Percentiles rank a stretch among this genome's conserved stretches.
Conservation (phyloP, 2,329 filamentous ascomycete genomes). For the Colletotrichum tofieldiae region DNA sequence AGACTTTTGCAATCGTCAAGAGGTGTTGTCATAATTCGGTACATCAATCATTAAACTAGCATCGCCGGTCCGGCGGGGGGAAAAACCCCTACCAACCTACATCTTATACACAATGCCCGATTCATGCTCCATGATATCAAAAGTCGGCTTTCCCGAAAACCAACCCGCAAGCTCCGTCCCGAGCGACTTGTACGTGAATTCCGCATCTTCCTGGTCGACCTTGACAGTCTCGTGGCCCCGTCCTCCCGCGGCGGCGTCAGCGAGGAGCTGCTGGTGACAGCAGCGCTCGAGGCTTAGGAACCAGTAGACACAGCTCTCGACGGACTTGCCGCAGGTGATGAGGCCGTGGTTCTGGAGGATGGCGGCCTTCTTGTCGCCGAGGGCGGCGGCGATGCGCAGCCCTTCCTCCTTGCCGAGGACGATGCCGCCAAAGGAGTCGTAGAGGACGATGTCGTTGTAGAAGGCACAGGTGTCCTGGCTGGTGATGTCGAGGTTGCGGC, state of each 20-base stretch:
- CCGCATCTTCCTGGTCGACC: slow-evolving; percentile 78
- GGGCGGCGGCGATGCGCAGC: slow-evolving; percentile 60
- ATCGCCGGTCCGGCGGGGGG: neutral
- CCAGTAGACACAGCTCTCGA: slow-evolving; percentile 70
- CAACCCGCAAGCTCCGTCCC: slow-evolving; percentile 75
- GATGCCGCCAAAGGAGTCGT: slow-evolving; percentile 65
- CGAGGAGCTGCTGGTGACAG: slow-evolving; percentile 65
- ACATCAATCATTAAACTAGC: neutral
- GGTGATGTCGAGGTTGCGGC: slow-evolving; percentile 75
- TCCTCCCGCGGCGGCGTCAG: slow-evolving; percentile 73
- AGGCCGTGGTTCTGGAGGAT: slow-evolving; percentile 71
- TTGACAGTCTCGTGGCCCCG: slow-evolving; percentile 76
- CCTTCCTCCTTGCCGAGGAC: slow-evolving; percentile 69
- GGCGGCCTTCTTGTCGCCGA: slow-evolving; percentile 66
- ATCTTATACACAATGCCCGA: slow-evolving; percentile 34
- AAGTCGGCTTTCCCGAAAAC: slow-evolving; percentile 80
- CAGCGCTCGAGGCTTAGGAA: slow-evolving; percentile 67
- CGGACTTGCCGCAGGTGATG: slow-evolving; percentile 63
- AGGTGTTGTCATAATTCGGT: neutral
- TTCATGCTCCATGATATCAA: slow-evolving; percentile 67
- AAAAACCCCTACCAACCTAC: neutral
- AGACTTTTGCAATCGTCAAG: neutral
- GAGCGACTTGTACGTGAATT: slow-evolving; percentile 76
- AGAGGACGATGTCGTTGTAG: slow-evolving; percentile 65
- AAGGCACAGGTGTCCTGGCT: slow-evolving; percentile 76